These are phyloP conservation scores for Xylaria flabelliformis DNA, from an alignment of 495 filamentous ascomycete species.

Conservation along the genomic window DNA sequence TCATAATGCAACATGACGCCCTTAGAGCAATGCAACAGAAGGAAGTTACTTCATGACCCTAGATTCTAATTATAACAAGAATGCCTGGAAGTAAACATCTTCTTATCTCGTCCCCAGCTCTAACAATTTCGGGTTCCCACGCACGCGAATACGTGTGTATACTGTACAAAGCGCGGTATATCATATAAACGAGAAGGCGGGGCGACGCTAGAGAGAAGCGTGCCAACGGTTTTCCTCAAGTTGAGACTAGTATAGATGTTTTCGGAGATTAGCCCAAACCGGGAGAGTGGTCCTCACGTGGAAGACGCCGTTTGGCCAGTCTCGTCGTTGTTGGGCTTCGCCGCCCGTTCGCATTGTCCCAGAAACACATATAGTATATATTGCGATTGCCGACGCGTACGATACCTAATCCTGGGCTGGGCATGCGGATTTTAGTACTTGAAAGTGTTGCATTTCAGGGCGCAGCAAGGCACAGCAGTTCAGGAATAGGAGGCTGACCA, in stretches of 20 bases:
- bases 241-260: constrained; percentile 14
- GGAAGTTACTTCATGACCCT: no score
- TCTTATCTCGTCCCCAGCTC: no score
- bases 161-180: no score
- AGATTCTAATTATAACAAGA: no score
- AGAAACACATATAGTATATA: not conserved
- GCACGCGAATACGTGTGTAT: no score
- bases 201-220: not conserved
- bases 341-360: not conserved
- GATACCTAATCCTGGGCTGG: not conserved
- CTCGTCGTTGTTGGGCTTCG: not conserved
- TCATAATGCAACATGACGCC: not conserved
- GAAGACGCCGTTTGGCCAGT: constrained; percentile 1
- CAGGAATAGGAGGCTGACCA: constrained; percentile 21
- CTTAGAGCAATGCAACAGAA: not conserved
- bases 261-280: constrained; percentile 11
- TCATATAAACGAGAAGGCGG: no score
- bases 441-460: not conserved
- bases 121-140: no score
- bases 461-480: constrained; percentile 14
- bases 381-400: not conserved
- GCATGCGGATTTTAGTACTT: not conserved
- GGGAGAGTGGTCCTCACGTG: not conserved
- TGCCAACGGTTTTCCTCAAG: constrained; percentile 11
- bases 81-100: no score